phyloP scores from a whole-genome alignment of 345 rosid genomes.

The Populus davidiana region DNA sequence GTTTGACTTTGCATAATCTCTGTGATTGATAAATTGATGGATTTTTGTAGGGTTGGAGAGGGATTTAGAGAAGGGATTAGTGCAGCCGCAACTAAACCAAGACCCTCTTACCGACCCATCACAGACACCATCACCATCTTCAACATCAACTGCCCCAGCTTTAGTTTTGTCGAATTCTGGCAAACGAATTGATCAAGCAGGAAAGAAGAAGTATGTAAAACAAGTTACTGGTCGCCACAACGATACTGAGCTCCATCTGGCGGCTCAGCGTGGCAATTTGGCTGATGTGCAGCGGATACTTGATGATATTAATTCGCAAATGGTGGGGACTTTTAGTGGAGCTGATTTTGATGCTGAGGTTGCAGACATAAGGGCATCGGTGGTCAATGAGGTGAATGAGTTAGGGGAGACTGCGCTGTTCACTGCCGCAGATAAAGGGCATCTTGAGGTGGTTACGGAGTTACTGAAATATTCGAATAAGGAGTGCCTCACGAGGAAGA shows the following conservation, averaged over 20 bases:
- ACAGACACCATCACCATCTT: conserved; percentile 73
- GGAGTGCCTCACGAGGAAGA: conserved; percentile 76
- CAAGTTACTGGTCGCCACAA: conserved; percentile 91
- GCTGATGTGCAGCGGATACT: conserved; percentile 72
- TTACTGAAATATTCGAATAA: conserved; percentile 71
- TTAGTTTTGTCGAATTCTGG: conserved; percentile 74
- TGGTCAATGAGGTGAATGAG: conserved; percentile 91
- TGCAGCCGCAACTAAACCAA: conserved; percentile 37
- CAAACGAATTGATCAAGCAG: conserved; percentile 86
- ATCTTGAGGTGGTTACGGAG: conserved; percentile 84
- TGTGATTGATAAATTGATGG: conserved; percentile 4
- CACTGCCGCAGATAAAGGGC: conserved; percentile 88
- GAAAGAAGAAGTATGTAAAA: conserved; percentile 87
- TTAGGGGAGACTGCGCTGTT: conserved; percentile 87
- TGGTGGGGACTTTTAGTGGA: conserved; percentile 62
- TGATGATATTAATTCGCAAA: conserved; percentile 63
- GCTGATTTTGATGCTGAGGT: conserved; percentile 73
- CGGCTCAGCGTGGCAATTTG: conserved; percentile 84
- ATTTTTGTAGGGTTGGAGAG: conserved; percentile 45
- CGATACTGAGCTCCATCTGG: conserved; percentile 81
- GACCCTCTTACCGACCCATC: conserved; percentile 47
- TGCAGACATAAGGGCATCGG: conserved; percentile 72
- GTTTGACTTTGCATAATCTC: not conserved
- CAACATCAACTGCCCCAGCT: conserved; percentile 77
- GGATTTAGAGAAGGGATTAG: conserved; percentile 66